Conservation (phyloP, 2,329 filamentous ascomycete genomes). For the Colletotrichum paranaense region DNA sequence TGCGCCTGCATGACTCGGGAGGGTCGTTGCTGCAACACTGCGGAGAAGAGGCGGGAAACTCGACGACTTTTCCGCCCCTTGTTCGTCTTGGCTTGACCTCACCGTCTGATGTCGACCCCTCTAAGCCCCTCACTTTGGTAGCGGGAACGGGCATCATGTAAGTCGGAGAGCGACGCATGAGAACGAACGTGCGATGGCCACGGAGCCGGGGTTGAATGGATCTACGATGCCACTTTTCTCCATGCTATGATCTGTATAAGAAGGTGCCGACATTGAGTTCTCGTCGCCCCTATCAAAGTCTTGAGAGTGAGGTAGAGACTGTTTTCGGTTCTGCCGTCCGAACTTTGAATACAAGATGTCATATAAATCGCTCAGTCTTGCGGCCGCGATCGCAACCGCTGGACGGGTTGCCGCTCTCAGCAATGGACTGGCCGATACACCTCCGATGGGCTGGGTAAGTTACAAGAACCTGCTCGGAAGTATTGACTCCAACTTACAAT, state of each 20-base stretch:
- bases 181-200: not conserved
- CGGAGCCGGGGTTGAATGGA: slow-evolving; percentile 13
- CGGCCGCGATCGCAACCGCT: slow-evolving; percentile 20
- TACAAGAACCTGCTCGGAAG: too few relatives aligned
- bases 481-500: not conserved
- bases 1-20: slow-evolving; percentile 22
- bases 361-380: slow-evolving; percentile 16
- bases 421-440: slow-evolving; percentile 37
- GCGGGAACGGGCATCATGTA: slow-evolving; percentile 10
- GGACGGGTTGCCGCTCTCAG: slow-evolving; percentile 32
- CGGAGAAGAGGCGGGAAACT: slow-evolving; percentile 32
- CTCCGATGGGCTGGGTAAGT: slow-evolving; percentile 38
- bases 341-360: not conserved
- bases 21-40: slow-evolving; percentile 2
- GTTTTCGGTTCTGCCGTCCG: not conserved
- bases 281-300: not conserved
- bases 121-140: slow-evolving; percentile 31
- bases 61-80: slow-evolving; percentile 19
- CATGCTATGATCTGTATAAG: slow-evolving; percentile 16
- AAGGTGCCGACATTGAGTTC: not conserved
- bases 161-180: not conserved
- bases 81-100: slow-evolving; percentile 8
- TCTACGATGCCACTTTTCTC: slow-evolving; percentile 15
- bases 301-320: not conserved
- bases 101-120: slow-evolving; percentile 14